Evolutionary conservation across 805 yeast species (phyloP).

Genomic region (Pichia heedii): DNA sequence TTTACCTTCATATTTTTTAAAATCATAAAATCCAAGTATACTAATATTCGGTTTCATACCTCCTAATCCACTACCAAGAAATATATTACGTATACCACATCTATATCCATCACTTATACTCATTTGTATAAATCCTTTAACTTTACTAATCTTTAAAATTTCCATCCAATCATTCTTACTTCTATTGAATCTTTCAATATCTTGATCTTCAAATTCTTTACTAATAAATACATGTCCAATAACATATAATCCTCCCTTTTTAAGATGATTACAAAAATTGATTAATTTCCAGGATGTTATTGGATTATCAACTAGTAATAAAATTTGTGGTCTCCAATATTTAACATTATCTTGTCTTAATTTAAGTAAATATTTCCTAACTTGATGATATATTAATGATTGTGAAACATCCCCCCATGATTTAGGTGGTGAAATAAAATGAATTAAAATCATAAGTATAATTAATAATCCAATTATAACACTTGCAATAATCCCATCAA

Average conservation of each 20-base stretch:
- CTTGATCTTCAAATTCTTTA: conserved; percentile 44
- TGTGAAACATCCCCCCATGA: conserved; percentile 99
- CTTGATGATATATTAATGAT: conserved; percentile 90
- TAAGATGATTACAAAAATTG: conserved; percentile 85
- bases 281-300: conserved; percentile 87
- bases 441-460: conserved; percentile 67
- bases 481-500: conserved; percentile 85
- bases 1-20: conserved; percentile 22
- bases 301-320: conserved; percentile 84
- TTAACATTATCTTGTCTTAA: conserved; percentile 88
- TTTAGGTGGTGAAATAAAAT: conserved; percentile 87
- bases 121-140: conserved; percentile 92
- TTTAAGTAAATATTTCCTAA: conserved; percentile 77
- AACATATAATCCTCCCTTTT: conserved; percentile 90
- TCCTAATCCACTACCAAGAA: conserved; percentile 91
- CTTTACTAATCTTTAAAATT: conserved; percentile 63
- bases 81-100: conserved; percentile 94
- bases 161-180: conserved; percentile 80
- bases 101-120: conserved; percentile 79
- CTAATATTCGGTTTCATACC: conserved; percentile 97
- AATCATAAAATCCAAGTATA: conserved; percentile 80
- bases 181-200: conserved; percentile 57
- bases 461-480: conserved; percentile 58
- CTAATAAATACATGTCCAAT: conserved; percentile 84
- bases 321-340: conserved; percentile 96